Base-by-base conservation (phyloP, 2,329 filamentous ascomycete species). In the Ophiocordyceps robertsii region DNA sequence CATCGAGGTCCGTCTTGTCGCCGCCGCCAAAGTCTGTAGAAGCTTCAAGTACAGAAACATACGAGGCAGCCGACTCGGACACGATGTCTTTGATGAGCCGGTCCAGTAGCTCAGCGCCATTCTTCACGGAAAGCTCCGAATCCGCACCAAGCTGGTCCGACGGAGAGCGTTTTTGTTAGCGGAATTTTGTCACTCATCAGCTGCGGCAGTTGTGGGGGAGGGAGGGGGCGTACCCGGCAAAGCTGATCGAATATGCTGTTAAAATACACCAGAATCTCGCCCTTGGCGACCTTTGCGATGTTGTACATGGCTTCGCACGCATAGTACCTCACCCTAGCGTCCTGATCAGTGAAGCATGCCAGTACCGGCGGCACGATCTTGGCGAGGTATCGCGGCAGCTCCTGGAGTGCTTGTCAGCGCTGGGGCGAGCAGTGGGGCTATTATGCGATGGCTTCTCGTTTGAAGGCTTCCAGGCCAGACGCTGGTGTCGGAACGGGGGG, bases 241-340 rank as follows among this genome's bases (percentile, higher is more conserved):
- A 98, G 69, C 19, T 92, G 88, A 66, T 98, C 92, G 57, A 98
- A 98, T 49, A 98, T 92, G 55, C 93, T 84, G 64, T 98, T 98
- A 65, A 98, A 98, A 69, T 95, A 98, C 35, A 93, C 77, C 50
- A 98, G 65, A 17, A 98, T 92, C 64, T 98, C 92, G 32, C 93
- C 92, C 65, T 98, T 98, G 46, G 90, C 92, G 39, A 98, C 92
- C 66, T 98, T 98, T 57, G 92, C 89, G 58, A 98, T 98, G 64
- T 98, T 98, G 67, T 98, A 98, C 92, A 98, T 98, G 62, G 89
- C 93, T 68, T 98, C 92, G 65, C 92, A 98, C 21, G 92, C 92
- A 65, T 98, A 98, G 63, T 98, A 98, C 49, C 92, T 78, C 29
- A 96, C 92, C 45, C 92, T 78, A 27, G 92, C 89, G 82, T 98